Base-by-base conservation (phyloP, 768 basidiomycete genomes). In the Lactarius indigo region DNA sequence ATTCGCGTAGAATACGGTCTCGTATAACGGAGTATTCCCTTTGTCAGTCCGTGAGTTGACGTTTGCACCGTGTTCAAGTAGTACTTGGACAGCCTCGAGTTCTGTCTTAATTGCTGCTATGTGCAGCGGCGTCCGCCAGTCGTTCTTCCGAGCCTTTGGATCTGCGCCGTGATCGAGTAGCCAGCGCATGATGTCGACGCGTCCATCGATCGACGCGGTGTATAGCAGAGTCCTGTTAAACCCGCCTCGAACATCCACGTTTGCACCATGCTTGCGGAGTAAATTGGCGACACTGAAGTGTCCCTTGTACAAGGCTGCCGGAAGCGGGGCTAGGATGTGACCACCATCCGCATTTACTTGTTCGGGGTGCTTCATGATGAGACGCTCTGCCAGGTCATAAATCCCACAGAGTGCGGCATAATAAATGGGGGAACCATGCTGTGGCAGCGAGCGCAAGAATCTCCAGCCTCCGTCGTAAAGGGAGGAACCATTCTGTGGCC, bases 81-180 rank as follows among this genome's bases (percentile, higher is more conserved):
- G 47, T 5, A 23, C 12, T 12, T 6, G 47, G 4, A 23, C 23
- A 13, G 12, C 23, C 12, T 50, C 47, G 12, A 5, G 10, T 12
- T 5, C 0, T 10, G 0, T 6, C 1, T 3, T 1, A 0, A 2
- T 7, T 23, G 47, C 47, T 5, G 47, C 47, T 0, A 1, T 0
- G n/a, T n/a, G n/a, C n/a, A 50, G 47, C 2, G 47, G 47, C 13
- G 23, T 50, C 2, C 2, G 5, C 4, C 47, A 3, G n/a, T 10
- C 1, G 2, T 5, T 4, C 9, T 4, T n/a, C 47, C 3, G 23
- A 50, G 12, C 47, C 13, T 23, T 23, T 23, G 23, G 0, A 5
- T 50, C 47, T 23, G 47, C 47, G 23, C 23, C 47, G 5, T 13
- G 23, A 23, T 13, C 2, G n/a, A 50, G 47, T 50, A 50, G 47